Conservation (phyloP, 2,329 filamentous ascomycete species). For the Berkeleyomyces rouxiae region DNA sequence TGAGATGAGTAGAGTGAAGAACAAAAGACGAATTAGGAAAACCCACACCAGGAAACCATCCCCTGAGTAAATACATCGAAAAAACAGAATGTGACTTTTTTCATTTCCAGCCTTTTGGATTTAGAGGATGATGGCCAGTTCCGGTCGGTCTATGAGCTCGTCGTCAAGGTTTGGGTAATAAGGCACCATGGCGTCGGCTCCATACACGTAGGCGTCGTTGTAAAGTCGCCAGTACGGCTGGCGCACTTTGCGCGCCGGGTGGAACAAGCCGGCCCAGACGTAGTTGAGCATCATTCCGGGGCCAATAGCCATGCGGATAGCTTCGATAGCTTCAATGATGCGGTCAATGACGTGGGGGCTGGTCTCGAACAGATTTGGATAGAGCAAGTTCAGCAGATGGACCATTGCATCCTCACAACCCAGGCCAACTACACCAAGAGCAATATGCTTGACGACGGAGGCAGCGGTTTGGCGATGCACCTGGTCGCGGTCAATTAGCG, state of each 20-base stretch:
- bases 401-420: conserved; percentile 98
- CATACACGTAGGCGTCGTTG: conserved; percentile 91
- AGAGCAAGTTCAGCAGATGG: conserved; percentile 87
- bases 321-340: conserved; percentile 93
- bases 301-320: conserved; percentile 82
- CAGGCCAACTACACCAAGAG: conserved; percentile 88
- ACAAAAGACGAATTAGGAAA: not conserved
- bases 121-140: conserved; percentile 71
- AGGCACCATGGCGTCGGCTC: conserved; percentile 85
- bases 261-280: conserved; percentile 93
- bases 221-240: conserved; percentile 93
- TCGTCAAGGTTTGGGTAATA: conserved; percentile 84
- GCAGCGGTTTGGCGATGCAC: conserved; percentile 95
- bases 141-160: conserved; percentile 59
- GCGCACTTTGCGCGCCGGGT: conserved; percentile 86
- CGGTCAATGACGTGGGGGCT: conserved; percentile 96
- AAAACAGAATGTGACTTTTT: conserved; percentile 14
- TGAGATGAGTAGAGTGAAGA: not conserved
- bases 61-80: not conserved
- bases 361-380: conserved; percentile 95
- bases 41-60: not conserved
- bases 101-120: not conserved
- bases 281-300: conserved; percentile 93
- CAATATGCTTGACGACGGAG: conserved; percentile 93
- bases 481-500: conserved; percentile 92